Conservation (phyloP, 177 flowering plant genomes). For the Vitis hybrid region DNA sequence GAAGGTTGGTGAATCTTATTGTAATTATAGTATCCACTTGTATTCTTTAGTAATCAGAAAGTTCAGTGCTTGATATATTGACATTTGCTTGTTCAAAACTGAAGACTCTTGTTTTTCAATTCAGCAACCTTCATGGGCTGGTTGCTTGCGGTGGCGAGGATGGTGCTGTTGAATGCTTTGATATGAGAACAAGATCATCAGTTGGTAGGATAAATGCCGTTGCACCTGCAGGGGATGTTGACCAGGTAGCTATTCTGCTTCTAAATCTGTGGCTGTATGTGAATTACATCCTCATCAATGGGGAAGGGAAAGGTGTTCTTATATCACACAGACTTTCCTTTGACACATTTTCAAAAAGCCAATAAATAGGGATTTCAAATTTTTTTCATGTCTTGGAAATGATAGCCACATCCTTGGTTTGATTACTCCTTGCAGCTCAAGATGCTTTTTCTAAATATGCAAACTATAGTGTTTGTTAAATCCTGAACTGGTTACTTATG, state of each 20-base stretch:
- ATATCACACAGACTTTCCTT: too few species aligned
- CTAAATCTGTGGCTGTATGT: not conserved
- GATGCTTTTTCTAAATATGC: not conserved
- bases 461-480: not conserved
- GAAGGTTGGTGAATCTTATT: slow-evolving; percentile 51
- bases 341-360: too few species aligned
- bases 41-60: not conserved
- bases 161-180: slow-evolving; percentile 97
- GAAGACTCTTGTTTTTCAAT: slow-evolving; percentile 12
- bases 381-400: too few species aligned
- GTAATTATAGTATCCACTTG: not conserved
- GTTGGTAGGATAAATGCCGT: slow-evolving; percentile 81
- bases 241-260: slow-evolving; percentile 46
- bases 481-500: not conserved
- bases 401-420: not conserved
- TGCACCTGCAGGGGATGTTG: slow-evolving; percentile 63
- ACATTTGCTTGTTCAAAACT: slow-evolving; percentile 1
- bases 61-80: slow-evolving; percentile 1
- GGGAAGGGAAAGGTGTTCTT: too few species aligned
- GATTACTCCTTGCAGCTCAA: not conserved
- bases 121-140: slow-evolving; percentile 86
- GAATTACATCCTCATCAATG: not conserved
- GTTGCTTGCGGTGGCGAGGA: slow-evolving; percentile 97
- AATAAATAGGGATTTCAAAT: too few species aligned
- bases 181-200: slow-evolving; percentile 74